Evolutionary conservation across 805 yeast species (phyloP).

Genomic region (Millerozyma miso): DNA sequence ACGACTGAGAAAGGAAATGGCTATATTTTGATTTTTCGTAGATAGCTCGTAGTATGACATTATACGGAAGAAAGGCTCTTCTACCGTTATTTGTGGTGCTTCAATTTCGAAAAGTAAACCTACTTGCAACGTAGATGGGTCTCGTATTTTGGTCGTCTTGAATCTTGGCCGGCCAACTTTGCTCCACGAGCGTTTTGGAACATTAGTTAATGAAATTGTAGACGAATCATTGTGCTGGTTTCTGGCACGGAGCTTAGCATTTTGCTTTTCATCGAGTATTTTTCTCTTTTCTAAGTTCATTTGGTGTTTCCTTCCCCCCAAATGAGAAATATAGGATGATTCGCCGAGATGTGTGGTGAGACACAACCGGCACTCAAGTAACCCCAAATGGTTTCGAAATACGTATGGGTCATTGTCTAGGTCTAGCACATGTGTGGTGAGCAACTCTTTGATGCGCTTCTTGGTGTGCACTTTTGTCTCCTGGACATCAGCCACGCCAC

Average conservation of each 20-base stretch:
- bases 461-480: constrained; percentile 67
- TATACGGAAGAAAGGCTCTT: constrained; percentile 63
- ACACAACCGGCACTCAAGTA: constrained; percentile 80
- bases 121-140: constrained; percentile 49
- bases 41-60: constrained; percentile 72
- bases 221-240: constrained; percentile 8
- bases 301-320: constrained; percentile 81
- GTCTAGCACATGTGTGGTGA: constrained; percentile 46
- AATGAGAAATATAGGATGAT: constrained; percentile 76
- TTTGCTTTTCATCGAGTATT: constrained; percentile 30
- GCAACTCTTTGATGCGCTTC: constrained; percentile 62
- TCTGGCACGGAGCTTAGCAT: constrained; percentile 11
- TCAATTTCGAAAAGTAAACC: constrained; percentile 68
- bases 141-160: constrained; percentile 63
- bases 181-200: constrained; percentile 42
- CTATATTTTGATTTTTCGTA: constrained; percentile 34
- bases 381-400: constrained; percentile 76
- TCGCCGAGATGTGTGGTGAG: constrained; percentile 77
- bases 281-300: constrained; percentile 61
- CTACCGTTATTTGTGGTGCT: constrained; percentile 45
- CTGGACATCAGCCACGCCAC: constrained; percentile 76
- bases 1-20: constrained; percentile 21
- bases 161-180: constrained; percentile 75
- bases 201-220: constrained; percentile 33
- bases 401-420: constrained; percentile 76